Evolutionary conservation across 208 protist species (phyloP).

Genomic region (Trypanosoma cruzi): DNA sequence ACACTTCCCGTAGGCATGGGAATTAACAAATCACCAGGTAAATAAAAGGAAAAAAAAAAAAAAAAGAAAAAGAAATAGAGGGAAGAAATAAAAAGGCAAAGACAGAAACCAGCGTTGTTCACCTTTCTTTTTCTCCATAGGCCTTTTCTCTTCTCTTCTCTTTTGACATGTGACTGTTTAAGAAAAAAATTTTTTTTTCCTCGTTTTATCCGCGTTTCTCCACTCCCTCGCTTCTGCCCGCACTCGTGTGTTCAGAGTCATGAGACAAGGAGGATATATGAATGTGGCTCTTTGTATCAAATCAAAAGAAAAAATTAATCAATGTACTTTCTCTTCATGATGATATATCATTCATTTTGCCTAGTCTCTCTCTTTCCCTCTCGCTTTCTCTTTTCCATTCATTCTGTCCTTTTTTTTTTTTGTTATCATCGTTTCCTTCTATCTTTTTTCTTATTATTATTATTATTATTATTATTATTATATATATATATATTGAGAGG

Average conservation of each 20-base stretch:
- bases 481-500: too few relatives aligned
- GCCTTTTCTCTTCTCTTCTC: background rate
- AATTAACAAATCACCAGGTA: background rate
- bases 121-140: background rate
- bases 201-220: background rate
- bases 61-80: background rate
- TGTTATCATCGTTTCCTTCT: too few relatives aligned
- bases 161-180: background rate
- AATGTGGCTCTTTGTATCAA: background rate
- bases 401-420: background rate
- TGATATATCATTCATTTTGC: background rate
- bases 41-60: background rate
- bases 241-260: background rate
- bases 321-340: background rate
- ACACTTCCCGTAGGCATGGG: background rate
- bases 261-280: background rate
- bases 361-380: background rate
- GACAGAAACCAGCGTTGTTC: background rate
- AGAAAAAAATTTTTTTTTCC: conserved; percentile 6
- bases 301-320: background rate
- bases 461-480: too few relatives aligned
- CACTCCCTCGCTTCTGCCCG: too few relatives aligned
- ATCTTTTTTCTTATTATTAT: too few relatives aligned
- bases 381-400: background rate
- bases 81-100: background rate